These are phyloP conservation scores for Selaginella tamariscina DNA, from an alignment of 75 land plant genomes.

Conservation along the genomic window DNA sequence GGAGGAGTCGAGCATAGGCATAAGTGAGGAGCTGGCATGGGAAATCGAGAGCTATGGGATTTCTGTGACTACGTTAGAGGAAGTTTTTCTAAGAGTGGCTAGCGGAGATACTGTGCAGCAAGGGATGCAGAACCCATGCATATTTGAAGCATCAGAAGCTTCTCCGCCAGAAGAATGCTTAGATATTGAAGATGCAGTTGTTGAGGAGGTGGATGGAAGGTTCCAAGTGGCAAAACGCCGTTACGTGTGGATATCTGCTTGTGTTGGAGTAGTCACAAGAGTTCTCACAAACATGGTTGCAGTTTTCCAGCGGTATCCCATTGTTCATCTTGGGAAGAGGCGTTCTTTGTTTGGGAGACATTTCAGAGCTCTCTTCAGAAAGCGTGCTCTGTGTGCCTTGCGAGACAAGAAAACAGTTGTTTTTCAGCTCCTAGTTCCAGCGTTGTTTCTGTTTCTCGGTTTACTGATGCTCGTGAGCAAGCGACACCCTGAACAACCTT, in stretches of 20 bases:
- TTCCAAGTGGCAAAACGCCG: neutral
- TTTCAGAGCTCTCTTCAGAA: constrained; percentile 44
- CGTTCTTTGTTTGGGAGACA: constrained; percentile 46
- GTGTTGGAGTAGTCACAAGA: neutral
- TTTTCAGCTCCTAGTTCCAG: constrained; percentile 65
- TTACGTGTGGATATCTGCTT: neutral
- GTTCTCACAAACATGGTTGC: neutral
- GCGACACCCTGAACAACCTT: constrained; percentile 60
- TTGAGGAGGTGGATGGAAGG: neutral
- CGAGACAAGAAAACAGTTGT: constrained; percentile 55
- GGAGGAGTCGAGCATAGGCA: neutral
- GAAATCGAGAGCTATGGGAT: constrained; percentile 81
- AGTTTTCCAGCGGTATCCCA: neutral
- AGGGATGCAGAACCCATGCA: neutral
- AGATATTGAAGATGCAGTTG: neutral
- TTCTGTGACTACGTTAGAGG: constrained; percentile 88
- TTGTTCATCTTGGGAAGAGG: neutral
- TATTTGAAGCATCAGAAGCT: neutral
- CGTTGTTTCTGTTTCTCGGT: constrained; percentile 51
- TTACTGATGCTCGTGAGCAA: constrained; percentile 44
- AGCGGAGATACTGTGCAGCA: constrained; percentile 24
- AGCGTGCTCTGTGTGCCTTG: constrained; percentile 46
- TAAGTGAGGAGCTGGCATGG: constrained; percentile 6
- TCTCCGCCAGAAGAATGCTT: neutral
- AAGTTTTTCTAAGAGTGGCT: constrained; percentile 79